A percentile compares a stretch with the other conserved stretches of the same genome.
These are phyloP conservation scores for Geranium rotundifolium DNA, from an alignment of 345 rosid species.

Conservation along the genomic window DNA sequence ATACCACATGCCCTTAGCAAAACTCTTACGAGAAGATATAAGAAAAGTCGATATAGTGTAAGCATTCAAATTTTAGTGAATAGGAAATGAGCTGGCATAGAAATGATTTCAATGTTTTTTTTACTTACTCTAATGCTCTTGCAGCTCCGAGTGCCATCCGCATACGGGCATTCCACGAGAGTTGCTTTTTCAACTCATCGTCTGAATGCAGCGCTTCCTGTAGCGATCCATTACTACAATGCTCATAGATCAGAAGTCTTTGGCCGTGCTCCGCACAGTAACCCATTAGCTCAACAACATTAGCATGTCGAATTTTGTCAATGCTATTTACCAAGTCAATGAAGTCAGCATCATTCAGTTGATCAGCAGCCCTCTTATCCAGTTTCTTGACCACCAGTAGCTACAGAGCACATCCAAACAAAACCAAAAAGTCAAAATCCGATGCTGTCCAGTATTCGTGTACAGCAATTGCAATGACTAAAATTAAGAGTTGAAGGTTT, in stretches of 20 bases:
- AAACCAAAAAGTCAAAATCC: conserved; percentile 8
- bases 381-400: conserved; percentile 85
- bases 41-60: too few species aligned
- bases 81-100: background rate
- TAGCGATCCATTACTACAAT: conserved; percentile 72
- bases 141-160: conserved; percentile 91
- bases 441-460: background rate
- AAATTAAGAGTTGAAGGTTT: background rate
- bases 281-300: conserved; percentile 80
- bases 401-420: conserved; percentile 31
- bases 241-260: conserved; percentile 81
- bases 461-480: background rate
- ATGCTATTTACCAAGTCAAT: conserved; percentile 65
- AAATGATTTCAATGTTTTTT: conserved; percentile 2
- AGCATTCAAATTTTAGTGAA: too few species aligned
- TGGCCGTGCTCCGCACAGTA: conserved; percentile 94
- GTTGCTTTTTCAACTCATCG: conserved; percentile 51
- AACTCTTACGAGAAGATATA: too few species aligned
- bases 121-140: conserved; percentile 82
- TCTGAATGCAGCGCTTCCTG: conserved; percentile 81
- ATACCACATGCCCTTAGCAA: too few species aligned
- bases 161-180: conserved; percentile 79
- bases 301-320: conserved; percentile 73
- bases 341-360: conserved; percentile 68
- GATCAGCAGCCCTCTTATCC: conserved; percentile 53